Conservation (phyloP, 306 rosid genomes). For the Nissolia schottii region DNA sequence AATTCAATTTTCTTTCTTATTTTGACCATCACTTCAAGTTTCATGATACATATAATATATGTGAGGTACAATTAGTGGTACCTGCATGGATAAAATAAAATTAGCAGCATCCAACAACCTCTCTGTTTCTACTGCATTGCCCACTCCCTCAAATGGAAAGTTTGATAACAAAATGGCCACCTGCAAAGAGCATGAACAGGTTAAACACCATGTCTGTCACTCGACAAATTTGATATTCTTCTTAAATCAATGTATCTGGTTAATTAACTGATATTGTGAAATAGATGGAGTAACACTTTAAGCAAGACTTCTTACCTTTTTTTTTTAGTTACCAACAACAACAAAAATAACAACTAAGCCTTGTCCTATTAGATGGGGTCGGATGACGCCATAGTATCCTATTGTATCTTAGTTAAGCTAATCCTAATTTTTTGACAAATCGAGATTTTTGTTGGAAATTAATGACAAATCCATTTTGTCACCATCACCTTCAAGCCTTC, state of each 20-base stretch:
- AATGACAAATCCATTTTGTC: background rate
- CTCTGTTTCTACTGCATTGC: conserved; percentile 36
- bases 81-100: conserved; percentile 66
- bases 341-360: too few relatives aligned
- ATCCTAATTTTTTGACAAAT: background rate
- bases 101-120: conserved; percentile 49
- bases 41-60: background rate
- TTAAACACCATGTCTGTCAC: background rate
- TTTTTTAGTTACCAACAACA: too few relatives aligned
- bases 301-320: too few relatives aligned
- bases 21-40: background rate
- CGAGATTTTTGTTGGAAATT: background rate
- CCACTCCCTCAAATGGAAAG: conserved; percentile 48
- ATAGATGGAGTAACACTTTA: too few relatives aligned
- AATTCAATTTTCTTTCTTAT: background rate
- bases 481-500: conserved; percentile 61
- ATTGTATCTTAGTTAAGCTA: background rate
- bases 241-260: too few relatives aligned
- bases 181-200: conserved; percentile 25
- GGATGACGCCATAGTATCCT: too few relatives aligned
- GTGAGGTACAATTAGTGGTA: background rate
- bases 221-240: too few relatives aligned
- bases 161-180: conserved; percentile 51
- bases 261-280: too few relatives aligned
- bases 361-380: too few relatives aligned